Percentiles rank a stretch among this genome's conserved stretches.
phyloP scores from a whole-genome alignment of 257 asterid genomes.

The Penstemon eatonii region DNA sequence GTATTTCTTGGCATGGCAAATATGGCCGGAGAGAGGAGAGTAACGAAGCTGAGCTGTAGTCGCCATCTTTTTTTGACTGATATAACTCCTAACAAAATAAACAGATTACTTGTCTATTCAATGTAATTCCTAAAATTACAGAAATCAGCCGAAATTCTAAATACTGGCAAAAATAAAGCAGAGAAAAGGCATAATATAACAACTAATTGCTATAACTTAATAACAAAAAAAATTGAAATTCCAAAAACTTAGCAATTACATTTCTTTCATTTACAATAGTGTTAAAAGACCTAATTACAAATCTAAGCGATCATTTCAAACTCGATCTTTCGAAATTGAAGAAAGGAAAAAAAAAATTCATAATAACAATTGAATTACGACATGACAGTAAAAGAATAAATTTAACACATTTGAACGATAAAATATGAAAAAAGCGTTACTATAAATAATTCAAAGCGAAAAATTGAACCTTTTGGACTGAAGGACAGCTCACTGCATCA shows the following conservation, averaged over 20 bases:
- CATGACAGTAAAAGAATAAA: neutral
- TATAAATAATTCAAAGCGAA: neutral
- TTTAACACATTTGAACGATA: neutral
- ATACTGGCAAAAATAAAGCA: constrained; percentile 16
- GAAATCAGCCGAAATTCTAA: constrained; percentile 17
- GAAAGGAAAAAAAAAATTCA: neutral
- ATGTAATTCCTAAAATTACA: constrained; percentile 13
- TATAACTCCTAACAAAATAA: constrained; percentile 12
- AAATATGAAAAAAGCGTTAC: neutral
- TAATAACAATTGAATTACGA: neutral
- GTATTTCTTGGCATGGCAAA: neutral
- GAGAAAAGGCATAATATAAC: neutral
- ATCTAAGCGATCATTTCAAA: constrained; percentile 4
- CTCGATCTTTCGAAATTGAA: constrained; percentile 17
- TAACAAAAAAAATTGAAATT: no score
- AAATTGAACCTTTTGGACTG: constrained; percentile 29
- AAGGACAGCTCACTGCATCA: constrained; percentile 18
- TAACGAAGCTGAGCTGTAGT: constrained; percentile 9
- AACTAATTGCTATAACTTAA: neutral
- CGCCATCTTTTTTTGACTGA: neutral
- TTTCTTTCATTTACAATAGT: constrained; percentile 15
- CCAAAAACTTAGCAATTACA: no score
- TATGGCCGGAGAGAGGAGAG: constrained; percentile 11
- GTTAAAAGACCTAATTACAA: constrained; percentile 14
- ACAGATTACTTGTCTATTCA: constrained; percentile 10